Percentiles rank a stretch among this genome's conserved stretches.
Conservation (phyloP, 176 grass and related monocot species). For the Triticum monococcum region DNA sequence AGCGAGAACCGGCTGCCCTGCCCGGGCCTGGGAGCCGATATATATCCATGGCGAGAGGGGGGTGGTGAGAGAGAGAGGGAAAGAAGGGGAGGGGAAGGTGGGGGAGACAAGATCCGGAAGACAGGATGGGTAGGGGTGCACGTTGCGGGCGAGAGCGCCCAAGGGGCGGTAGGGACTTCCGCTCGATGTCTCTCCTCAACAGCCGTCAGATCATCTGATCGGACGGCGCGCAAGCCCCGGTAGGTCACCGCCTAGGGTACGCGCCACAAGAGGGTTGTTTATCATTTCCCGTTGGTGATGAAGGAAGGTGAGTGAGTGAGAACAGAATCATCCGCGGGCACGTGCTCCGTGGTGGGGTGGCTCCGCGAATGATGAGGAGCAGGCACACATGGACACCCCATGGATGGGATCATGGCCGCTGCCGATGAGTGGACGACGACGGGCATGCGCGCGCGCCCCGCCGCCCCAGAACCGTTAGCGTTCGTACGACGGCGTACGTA, state of each 20-base stretch:
- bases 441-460: neutral
- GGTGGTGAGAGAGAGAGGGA: no score
- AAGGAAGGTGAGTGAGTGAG: neutral
- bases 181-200: neutral
- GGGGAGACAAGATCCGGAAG: conserved; percentile 65
- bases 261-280: neutral
- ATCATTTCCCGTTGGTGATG: neutral
- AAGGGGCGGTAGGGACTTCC: neutral
- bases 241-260: conserved; percentile 4
- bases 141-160: conserved; percentile 23
- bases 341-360: neutral
- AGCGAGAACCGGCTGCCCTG: conserved; percentile 13
- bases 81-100: neutral
- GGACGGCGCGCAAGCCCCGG: neutral
- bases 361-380: conserved; percentile 4
- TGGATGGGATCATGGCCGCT: neutral
- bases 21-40: neutral
- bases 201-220: neutral
- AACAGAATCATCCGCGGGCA: conserved; percentile 9
- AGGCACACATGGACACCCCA: neutral
- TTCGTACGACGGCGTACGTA: neutral
- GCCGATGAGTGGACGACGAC: neutral
- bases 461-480: neutral
- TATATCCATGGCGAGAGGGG: conserved; percentile 4
- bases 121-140: conserved; percentile 45